A percentile compares a stretch with the other conserved stretches of the same genome.
Conservation (phyloP, 1,284 basidiomycete genomes). For the Gymnopus androsaceus region DNA sequence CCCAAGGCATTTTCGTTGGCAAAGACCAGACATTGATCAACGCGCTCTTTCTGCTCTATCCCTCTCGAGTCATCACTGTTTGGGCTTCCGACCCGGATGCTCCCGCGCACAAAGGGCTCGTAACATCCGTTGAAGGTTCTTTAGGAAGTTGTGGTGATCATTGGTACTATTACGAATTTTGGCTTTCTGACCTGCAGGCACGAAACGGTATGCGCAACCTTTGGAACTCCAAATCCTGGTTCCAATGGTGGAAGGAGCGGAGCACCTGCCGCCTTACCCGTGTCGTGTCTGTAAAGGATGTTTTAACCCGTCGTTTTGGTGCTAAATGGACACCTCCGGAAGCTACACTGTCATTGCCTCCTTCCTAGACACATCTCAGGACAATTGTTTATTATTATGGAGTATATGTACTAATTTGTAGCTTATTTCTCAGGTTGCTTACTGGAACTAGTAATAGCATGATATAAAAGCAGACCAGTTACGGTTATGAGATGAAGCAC, state of each 20-base stretch:
- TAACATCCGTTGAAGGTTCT: conserved; percentile 23
- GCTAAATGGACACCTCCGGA: conserved; percentile 27
- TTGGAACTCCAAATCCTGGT: conserved; percentile 29
- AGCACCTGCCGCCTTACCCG: conserved; percentile 28
- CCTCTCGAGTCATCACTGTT: conserved; percentile 45
- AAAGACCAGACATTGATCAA: conserved; percentile 58
- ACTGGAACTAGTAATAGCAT: no score
- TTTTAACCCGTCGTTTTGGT: conserved; percentile 27
- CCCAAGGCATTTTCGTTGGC: conserved; percentile 47
- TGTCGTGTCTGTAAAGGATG: conserved; percentile 25
- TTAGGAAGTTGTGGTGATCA: conserved; percentile 41
- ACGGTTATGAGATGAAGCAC: no score
- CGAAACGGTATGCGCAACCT: conserved; percentile 31
- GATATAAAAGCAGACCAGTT: no score
- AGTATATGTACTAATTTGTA: no score
- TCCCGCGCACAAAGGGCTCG: conserved; percentile 17
- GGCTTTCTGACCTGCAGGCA: conserved; percentile 36
- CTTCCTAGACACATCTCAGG: no score
- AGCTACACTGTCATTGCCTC: background rate
- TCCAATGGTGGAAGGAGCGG: conserved; percentile 30
- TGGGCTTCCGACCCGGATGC: conserved; percentile 27
- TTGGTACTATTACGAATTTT: conserved; percentile 55
- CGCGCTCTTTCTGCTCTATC: conserved; percentile 47
- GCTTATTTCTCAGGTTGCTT: no score
- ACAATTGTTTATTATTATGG: no score